Conservation (phyloP, 1,284 basidiomycete species). For the Cutaneotrichosporon sp. region DNA sequence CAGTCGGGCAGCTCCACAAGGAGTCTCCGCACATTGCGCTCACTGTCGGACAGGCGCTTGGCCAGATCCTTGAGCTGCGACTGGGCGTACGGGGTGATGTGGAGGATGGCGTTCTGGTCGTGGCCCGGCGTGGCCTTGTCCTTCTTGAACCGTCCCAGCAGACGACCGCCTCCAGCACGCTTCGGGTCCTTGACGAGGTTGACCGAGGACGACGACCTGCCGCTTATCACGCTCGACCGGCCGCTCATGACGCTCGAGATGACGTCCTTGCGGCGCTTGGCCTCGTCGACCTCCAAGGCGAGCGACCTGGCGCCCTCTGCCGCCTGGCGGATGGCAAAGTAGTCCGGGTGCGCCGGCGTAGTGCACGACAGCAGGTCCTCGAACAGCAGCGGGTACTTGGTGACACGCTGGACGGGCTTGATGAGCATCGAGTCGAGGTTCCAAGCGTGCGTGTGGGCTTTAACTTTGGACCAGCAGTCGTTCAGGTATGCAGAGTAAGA, state of each 20-base stretch:
- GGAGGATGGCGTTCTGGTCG: constrained; percentile 7
- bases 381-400: constrained; percentile 88
- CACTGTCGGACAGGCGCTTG: constrained; percentile 37
- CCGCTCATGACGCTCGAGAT: constrained; percentile 59
- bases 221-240: constrained; percentile 53
- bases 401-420: constrained; percentile 83
- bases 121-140: constrained; percentile 28
- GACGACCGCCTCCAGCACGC: constrained; percentile 19
- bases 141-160: constrained; percentile 48
- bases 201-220: constrained; percentile 27
- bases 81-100: constrained; percentile 34
- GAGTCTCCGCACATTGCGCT: constrained; percentile 41
- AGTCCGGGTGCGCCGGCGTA: constrained; percentile 72
- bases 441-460: constrained; percentile 83
- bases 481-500: constrained; percentile 63
- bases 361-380: constrained; percentile 77
- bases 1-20: constrained; percentile 48
- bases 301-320: constrained; percentile 71
- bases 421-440: constrained; percentile 86
- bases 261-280: constrained; percentile 77
- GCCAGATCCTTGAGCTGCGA: constrained; percentile 37
- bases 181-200: constrained; percentile 18
- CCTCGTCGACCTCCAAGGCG: constrained; percentile 83
- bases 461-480: constrained; percentile 68
- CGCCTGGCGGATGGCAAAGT: constrained; percentile 65